These are phyloP conservation scores for Pestalotiopsis sp. DNA, from an alignment of 2,329 filamentous ascomycete species.

Conservation along the genomic window DNA sequence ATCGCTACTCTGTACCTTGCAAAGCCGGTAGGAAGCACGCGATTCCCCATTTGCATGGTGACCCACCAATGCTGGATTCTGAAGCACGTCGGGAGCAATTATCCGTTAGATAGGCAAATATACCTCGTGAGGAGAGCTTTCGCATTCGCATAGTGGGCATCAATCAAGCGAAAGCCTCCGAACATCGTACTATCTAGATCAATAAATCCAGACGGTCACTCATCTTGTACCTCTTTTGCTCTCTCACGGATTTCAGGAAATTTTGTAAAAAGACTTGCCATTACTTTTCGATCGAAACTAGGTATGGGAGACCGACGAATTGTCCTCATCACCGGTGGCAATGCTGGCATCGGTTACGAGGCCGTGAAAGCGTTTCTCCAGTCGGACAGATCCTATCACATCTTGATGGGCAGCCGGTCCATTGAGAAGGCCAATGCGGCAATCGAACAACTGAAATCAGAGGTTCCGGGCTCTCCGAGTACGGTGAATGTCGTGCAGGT, in stretches of 20 bases:
- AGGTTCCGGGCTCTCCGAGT: slow-evolving; percentile 42
- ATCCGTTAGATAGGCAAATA: neutral
- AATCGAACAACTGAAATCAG: slow-evolving; percentile 39
- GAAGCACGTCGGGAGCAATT: neutral
- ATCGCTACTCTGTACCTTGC: neutral
- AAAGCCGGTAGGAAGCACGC: neutral
- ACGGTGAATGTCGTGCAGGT: slow-evolving; percentile 50
- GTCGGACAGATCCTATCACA: slow-evolving; percentile 49
- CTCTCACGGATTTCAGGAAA: no score
- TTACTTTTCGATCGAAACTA: neutral
- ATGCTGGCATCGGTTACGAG: slow-evolving; percentile 63
- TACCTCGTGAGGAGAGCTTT: neutral
- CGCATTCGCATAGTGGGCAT: neutral
- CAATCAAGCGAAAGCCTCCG: no score
- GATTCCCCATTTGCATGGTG: neutral
- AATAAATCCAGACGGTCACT: no score
- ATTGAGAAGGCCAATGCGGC: slow-evolving; percentile 53
- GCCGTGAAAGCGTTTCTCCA: slow-evolving; percentile 54
- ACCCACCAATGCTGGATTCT: neutral
- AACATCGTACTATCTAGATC: no score
- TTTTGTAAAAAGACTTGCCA: neutral
- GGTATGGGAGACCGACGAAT: slow-evolving; percentile 23
- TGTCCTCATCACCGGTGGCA: slow-evolving; percentile 63
- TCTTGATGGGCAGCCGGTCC: slow-evolving; percentile 58
- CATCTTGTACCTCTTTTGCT: no score